Conservation (phyloP, 2,329 filamentous ascomycete genomes). For the Mycosphaerella sp. region DNA sequence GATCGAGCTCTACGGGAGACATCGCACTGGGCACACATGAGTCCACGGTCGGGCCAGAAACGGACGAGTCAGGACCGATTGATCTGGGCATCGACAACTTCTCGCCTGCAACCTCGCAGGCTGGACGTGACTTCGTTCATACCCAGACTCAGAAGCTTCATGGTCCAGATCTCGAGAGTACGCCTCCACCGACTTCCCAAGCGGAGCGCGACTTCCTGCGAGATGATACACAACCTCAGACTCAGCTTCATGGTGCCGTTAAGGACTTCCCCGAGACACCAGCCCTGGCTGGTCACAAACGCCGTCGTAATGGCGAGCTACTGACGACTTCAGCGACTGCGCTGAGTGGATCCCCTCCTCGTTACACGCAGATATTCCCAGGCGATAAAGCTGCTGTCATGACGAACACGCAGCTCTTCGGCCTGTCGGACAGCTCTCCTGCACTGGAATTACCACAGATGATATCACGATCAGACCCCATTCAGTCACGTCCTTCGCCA, state of each 20-base stretch:
- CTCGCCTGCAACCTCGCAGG: constrained; percentile 11
- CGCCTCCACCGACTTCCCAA: constrained; percentile 23
- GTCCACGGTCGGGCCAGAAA: constrained; percentile 13
- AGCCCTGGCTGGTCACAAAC: constrained; percentile 37
- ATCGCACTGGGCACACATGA: constrained; percentile 19
- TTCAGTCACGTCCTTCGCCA: constrained; percentile 43
- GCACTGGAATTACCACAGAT: constrained; percentile 25
- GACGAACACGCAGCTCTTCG: constrained; percentile 43
- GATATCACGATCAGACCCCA: constrained; percentile 30
- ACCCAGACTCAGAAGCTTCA: background rate
- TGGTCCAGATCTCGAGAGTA: background rate
- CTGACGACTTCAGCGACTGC: constrained; percentile 41
- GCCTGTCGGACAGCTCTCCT: constrained; percentile 42
- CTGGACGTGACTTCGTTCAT: background rate
- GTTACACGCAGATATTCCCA: constrained; percentile 36
- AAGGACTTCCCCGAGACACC: constrained; percentile 40
- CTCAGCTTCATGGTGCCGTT: constrained; percentile 21
- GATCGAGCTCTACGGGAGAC: constrained; percentile 2
- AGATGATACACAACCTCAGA: constrained; percentile 22
- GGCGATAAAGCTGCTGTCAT: constrained; percentile 31
- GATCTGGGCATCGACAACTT: constrained; percentile 13
- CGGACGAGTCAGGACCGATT: background rate
- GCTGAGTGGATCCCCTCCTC: constrained; percentile 37
- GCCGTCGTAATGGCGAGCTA: constrained; percentile 36
- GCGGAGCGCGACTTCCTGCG: constrained; percentile 18